phyloP scores from a whole-genome alignment of 129 eudicot genomes.

The Flaveria robusta region DNA sequence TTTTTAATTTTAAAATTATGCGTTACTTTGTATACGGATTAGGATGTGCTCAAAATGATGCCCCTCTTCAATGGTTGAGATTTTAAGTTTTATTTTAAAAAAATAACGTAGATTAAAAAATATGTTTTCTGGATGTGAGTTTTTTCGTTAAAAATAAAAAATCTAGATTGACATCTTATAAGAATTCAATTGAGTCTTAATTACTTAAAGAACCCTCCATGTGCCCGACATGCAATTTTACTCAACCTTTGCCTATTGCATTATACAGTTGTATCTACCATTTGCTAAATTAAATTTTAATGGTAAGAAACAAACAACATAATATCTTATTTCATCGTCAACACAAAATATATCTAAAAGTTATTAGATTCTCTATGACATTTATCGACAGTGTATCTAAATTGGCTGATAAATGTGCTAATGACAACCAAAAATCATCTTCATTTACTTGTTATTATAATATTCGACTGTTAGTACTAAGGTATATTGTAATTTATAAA shows the following conservation, averaged over 20 bases:
- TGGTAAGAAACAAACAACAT: not conserved
- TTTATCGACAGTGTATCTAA: too few species aligned
- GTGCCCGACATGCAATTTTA: slow-evolving; percentile 25
- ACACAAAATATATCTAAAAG: not conserved
- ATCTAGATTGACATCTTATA: not conserved
- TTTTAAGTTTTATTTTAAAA: too few species aligned
- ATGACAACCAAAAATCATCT: not conserved
- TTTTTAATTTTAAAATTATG: not conserved
- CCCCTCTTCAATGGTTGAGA: too few species aligned
- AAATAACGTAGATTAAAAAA: too few species aligned
- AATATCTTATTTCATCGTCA: not conserved
- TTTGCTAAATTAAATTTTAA: not conserved
- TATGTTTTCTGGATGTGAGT: too few species aligned
- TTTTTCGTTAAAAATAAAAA: too few species aligned
- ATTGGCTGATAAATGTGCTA: too few species aligned
- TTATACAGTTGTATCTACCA: not conserved
- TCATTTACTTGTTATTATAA: not conserved
- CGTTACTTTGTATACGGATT: not conserved
- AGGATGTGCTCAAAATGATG: too few species aligned
- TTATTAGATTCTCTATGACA: too few species aligned
- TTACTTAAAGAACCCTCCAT: slow-evolving; percentile 35
- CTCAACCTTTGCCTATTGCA: slow-evolving; percentile 19
- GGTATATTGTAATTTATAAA: not conserved
- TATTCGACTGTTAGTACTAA: not conserved
- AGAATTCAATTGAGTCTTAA: slow-evolving; percentile 25